Conservation (phyloP, 345 rosid genomes). For the Brassica rapa region DNA sequence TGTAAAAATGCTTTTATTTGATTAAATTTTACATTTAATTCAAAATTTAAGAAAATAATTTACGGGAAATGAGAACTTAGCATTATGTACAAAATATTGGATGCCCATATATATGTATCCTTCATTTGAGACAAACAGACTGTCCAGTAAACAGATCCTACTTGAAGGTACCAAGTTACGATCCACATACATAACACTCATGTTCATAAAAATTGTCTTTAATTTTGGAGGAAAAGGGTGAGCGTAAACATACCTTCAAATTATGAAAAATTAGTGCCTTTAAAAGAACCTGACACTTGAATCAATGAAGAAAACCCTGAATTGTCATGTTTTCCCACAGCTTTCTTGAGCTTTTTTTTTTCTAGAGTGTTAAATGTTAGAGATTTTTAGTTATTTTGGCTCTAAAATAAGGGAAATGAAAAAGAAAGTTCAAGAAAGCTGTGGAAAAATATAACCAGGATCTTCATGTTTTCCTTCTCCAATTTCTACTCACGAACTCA, state of each 20-base stretch:
- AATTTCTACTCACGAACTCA: not conserved
- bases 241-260: constrained; percentile 25
- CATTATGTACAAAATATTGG: not conserved
- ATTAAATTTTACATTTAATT: not conserved
- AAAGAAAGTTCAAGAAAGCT: constrained; percentile 46
- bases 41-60: not conserved
- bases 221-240: not conserved
- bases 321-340: constrained; percentile 43
- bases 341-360: constrained; percentile 39
- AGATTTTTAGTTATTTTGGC: not conserved
- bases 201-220: not conserved
- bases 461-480: constrained; percentile 30
- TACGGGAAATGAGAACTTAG: not conserved
- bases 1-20: not conserved
- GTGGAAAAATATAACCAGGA: constrained; percentile 44
- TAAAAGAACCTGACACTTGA: not conserved
- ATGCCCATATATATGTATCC: not conserved
- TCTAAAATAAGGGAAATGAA: not conserved
- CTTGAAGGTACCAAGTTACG: not conserved
- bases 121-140: not conserved
- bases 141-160: constrained; percentile 7
- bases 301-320: constrained; percentile 33
- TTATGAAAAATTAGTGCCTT: not conserved
- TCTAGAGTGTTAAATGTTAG: not conserved
- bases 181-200: not conserved